Conservation (phyloP, 1,284 basidiomycete species). For the Trametes polyzona region DNA sequence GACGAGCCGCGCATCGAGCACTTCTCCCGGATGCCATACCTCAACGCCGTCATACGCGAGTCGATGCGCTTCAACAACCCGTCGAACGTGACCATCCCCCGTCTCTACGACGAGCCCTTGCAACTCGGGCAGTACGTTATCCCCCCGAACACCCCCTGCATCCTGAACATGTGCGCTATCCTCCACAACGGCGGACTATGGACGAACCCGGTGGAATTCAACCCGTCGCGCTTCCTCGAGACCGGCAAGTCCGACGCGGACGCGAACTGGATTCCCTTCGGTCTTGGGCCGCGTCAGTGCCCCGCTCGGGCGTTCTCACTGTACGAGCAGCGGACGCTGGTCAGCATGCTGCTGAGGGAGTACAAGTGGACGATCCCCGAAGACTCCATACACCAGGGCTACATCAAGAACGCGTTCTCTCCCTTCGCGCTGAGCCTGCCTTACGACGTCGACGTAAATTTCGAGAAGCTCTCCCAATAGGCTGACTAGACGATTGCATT, state of each 20-base stretch:
- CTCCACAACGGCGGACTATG: slow-evolving; percentile 34
- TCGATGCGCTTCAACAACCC: slow-evolving; percentile 39
- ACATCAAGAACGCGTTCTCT: slow-evolving; percentile 36
- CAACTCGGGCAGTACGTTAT: slow-evolving; percentile 15
- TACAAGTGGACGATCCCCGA: slow-evolving; percentile 36
- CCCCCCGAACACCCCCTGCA: slow-evolving; percentile 30
- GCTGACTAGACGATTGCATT: no score
- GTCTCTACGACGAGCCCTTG: slow-evolving; percentile 26
- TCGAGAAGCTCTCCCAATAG: slow-evolving; percentile 14
- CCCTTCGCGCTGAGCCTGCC: slow-evolving; percentile 36
- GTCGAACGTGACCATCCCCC: slow-evolving; percentile 35
- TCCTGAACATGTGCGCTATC: slow-evolving; percentile 35
- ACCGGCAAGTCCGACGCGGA: slow-evolving; percentile 7
- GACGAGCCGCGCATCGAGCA: slow-evolving; percentile 33
- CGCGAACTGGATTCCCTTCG: slow-evolving; percentile 11
- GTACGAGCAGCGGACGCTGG: slow-evolving; percentile 36
- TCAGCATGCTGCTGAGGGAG: slow-evolving; percentile 33
- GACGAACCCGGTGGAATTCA: slow-evolving; percentile 24
- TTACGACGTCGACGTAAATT: slow-evolving; percentile 27
- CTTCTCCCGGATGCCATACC: slow-evolving; percentile 29
- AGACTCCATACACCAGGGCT: slow-evolving; percentile 28
- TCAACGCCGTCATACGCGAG: slow-evolving; percentile 39
- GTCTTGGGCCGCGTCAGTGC: slow-evolving; percentile 32
- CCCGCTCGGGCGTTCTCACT: slow-evolving; percentile 38
- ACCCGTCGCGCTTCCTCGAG: slow-evolving; percentile 26